These are phyloP conservation scores for Entomortierella lignicola DNA, from an alignment of 192 early-diverging fungal species.

Conservation along the genomic window DNA sequence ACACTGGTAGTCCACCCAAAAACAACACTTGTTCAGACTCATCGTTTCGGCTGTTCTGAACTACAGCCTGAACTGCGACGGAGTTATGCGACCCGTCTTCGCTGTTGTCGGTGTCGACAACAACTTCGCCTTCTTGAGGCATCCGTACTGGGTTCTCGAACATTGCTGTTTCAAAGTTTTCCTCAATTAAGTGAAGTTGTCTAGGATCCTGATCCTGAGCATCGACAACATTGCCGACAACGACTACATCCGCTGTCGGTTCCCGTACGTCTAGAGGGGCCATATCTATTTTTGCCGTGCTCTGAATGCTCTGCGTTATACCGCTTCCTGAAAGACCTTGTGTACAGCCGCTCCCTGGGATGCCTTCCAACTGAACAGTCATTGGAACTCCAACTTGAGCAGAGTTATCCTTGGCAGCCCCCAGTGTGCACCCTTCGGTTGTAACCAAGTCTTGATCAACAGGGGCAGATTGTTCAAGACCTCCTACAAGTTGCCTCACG, in stretches of 20 bases:
- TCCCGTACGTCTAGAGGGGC: background rate
- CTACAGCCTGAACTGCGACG: conserved; percentile 41
- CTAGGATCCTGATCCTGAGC: background rate
- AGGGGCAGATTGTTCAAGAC: conserved; percentile 36
- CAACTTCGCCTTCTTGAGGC: conserved; percentile 22
- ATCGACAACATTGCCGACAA: background rate
- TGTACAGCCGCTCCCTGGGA: conserved; percentile 14
- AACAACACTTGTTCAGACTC: conserved; percentile 49
- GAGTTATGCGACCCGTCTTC: conserved; percentile 23
- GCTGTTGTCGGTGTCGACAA: conserved; percentile 12
- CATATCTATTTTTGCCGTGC: conserved; percentile 10
- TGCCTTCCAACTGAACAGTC: background rate
- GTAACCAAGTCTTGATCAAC: conserved; percentile 34
- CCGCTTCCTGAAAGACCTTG: too few species aligned
- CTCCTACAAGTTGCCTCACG: conserved; percentile 14
- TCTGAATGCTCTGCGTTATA: conserved; percentile 15
- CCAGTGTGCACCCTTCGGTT: conserved; percentile 27
- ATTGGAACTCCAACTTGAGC: background rate
- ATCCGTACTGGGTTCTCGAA: background rate
- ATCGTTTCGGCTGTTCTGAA: conserved; percentile 53
- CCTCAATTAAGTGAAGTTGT: background rate
- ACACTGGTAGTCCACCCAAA: conserved; percentile 44
- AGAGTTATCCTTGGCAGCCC: background rate
- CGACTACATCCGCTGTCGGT: conserved; percentile 11
- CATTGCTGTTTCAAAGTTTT: background rate